These are phyloP conservation scores for Polygonum aviculare DNA, from an alignment of 148 eudicot species.

Conservation along the genomic window DNA sequence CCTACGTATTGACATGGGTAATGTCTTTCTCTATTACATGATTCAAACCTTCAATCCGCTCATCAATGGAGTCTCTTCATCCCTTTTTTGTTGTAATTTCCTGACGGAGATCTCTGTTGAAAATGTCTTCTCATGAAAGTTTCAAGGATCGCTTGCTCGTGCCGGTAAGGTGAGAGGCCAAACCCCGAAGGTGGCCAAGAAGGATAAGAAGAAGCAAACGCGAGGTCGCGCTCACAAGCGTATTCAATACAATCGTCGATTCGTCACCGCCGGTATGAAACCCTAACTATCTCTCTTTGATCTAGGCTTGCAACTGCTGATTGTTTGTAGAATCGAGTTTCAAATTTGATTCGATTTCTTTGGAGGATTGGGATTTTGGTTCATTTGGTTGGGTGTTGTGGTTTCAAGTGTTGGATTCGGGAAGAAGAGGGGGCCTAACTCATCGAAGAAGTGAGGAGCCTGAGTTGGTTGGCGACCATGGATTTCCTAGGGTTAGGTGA, in stretches of 20 bases:
- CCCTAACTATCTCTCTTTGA: background rate
- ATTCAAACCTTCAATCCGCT: background rate
- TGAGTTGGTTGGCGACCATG: background rate
- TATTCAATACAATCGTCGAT: constrained; percentile 77
- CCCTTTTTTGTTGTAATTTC: background rate
- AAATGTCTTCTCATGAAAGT: constrained; percentile 31
- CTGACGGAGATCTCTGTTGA: background rate
- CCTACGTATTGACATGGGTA: background rate
- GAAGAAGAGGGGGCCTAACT: constrained; percentile 72
- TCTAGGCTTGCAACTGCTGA: background rate
- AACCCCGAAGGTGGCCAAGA: constrained; percentile 78
- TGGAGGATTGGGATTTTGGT: background rate
- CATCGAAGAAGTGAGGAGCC: constrained; percentile 40
- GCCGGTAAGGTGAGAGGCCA: constrained; percentile 98
- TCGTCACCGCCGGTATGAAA: constrained; percentile 76
- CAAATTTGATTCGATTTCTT: background rate
- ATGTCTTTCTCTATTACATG: background rate
- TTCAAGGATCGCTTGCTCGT: constrained; percentile 91
- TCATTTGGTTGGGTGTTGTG: background rate
- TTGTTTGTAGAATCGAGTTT: background rate
- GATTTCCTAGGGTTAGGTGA: background rate
- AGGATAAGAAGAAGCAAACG: constrained; percentile 96
- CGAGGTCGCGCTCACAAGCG: constrained; percentile 96
- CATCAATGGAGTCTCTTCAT: background rate
- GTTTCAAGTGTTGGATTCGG: constrained; percentile 61